Conservation (phyloP, 306 rosid genomes). For the Vigna trinervia region DNA sequence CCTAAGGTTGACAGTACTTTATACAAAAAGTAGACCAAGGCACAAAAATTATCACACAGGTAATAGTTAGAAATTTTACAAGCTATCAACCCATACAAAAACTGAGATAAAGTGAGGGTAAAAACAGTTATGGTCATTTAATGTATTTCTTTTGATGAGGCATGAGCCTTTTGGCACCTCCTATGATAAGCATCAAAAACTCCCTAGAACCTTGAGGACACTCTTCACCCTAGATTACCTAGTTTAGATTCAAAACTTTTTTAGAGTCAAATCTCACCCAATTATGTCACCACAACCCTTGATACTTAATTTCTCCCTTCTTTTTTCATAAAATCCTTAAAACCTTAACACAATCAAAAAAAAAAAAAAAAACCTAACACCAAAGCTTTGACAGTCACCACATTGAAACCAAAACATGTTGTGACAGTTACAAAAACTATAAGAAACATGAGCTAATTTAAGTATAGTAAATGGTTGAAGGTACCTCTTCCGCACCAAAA, state of each 20-base stretch:
- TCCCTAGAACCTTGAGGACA: too few species aligned
- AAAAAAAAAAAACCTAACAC: neutral
- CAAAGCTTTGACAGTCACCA: neutral
- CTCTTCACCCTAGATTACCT: too few species aligned
- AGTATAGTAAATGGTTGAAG: slow-evolving; percentile 42
- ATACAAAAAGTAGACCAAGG: neutral
- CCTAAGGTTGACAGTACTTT: neutral
- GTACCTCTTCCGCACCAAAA: slow-evolving; percentile 89
- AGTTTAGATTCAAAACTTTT: neutral
- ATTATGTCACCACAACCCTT: neutral
- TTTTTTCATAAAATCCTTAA: neutral
- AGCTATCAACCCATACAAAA: slow-evolving; percentile 5
- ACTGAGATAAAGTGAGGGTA: neutral
- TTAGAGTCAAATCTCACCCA: slow-evolving; percentile 3
- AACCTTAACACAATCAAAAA: neutral
- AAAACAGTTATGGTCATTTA: neutral
- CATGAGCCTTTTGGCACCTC: too few species aligned
- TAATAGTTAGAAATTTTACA: neutral
- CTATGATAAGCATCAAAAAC: too few species aligned
- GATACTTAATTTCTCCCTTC: neutral
- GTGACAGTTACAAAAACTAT: slow-evolving; percentile 29
- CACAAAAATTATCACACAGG: neutral
- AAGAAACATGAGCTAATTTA: slow-evolving; percentile 39
- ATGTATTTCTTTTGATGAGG: slow-evolving; percentile 2
- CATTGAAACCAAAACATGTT: slow-evolving; percentile 18